These are phyloP conservation scores for Huntiella omanensis DNA, from an alignment of 2,329 filamentous ascomycete species.

Conservation along the genomic window DNA sequence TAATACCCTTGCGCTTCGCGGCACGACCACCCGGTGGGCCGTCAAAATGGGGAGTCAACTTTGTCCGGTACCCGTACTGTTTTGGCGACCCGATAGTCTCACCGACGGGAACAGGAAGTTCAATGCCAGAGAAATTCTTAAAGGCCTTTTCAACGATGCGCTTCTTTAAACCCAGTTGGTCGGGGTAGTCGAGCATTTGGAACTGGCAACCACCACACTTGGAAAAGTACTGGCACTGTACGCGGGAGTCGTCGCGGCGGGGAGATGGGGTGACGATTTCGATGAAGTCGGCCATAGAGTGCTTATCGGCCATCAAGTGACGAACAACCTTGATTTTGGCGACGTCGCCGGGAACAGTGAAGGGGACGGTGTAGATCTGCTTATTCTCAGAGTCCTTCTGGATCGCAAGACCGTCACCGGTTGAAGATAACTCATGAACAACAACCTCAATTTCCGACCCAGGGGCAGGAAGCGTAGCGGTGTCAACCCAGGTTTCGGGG, in stretches of 20 bases:
- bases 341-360: conserved; percentile 67
- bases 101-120: conserved; percentile 60
- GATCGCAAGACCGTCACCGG: conserved; percentile 72
- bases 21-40: conserved; percentile 40
- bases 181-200: conserved; percentile 82
- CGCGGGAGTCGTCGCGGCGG: conserved; percentile 55
- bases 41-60: conserved; percentile 92
- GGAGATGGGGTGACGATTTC: conserved; percentile 55
- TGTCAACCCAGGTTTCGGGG: conserved; percentile 16
- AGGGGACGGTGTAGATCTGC: conserved; percentile 71
- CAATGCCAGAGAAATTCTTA: conserved; percentile 55
- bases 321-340: conserved; percentile 62
- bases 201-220: conserved; percentile 87
- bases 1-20: conserved; percentile 29
- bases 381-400: conserved; percentile 29
- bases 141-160: conserved; percentile 81
- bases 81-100: conserved; percentile 82
- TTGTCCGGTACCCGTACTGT: conserved; percentile 87
- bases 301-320: conserved; percentile 44
- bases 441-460: conserved; percentile 65
- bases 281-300: conserved; percentile 67
- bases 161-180: conserved; percentile 72
- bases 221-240: conserved; percentile 73
- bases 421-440: conserved; percentile 71
- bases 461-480: conserved; percentile 35